Percentiles rank a stretch among this genome's conserved stretches.
These are phyloP conservation scores for Avena sativa DNA, from an alignment of 176 grass and related monocot species.

Conservation along the genomic window DNA sequence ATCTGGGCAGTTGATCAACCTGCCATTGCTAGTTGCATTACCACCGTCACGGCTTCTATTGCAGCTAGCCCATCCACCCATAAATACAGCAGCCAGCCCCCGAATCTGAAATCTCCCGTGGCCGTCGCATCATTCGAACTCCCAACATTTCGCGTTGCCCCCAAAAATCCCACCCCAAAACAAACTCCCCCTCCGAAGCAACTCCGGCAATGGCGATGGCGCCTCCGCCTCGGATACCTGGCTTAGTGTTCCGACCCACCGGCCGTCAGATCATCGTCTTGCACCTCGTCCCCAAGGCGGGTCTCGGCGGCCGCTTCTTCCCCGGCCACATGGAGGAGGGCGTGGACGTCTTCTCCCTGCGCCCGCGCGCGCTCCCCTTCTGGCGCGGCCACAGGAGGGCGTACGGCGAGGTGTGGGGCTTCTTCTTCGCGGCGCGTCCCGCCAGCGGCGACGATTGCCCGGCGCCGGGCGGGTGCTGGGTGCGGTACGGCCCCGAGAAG, in stretches of 20 bases:
- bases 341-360: conserved; percentile 10
- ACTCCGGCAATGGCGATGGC: not conserved
- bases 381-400: not conserved
- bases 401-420: not conserved
- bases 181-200: no score
- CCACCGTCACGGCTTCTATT: not conserved
- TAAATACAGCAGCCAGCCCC: no score
- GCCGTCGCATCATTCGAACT: no score
- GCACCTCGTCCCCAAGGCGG: not conserved
- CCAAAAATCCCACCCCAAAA: no score
- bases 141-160: no score
- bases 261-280: not conserved
- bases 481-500: no score
- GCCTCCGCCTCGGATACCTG: not conserved
- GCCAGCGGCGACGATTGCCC: not conserved
- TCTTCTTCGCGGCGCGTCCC: not conserved
- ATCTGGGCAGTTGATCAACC: no score
- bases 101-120: no score
- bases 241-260: not conserved
- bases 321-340: not conserved
- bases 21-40: no score
- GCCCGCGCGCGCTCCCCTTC: conserved; percentile 1
- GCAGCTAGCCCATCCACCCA: no score
- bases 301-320: not conserved
- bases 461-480: not conserved